Evolutionary conservation across 805 yeast species (phyloP), one percentile per base, ranked within the genome.

Genomic region (Cyberlindnera americana): DNA sequence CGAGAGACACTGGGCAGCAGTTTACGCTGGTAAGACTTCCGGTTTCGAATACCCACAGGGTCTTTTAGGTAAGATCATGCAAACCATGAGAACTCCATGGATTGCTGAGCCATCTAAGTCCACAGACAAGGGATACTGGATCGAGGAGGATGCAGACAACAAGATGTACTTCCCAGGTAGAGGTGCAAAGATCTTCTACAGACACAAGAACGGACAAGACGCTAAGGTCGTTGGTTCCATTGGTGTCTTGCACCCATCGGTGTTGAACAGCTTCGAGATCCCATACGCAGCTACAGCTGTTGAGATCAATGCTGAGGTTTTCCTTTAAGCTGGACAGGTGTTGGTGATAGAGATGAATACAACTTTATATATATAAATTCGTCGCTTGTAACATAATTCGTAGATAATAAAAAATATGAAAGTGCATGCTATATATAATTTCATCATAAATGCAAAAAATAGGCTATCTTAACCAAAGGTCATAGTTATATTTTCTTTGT

Each of bases 41-140:
- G 96, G 97, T 43, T 93, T 93, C 59, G 99, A 93, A 68, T 73
- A 72, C 49, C 87, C 88, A 37, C 99, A 93, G 69, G 99, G 99
- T 53, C 72, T 93, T 52, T 73, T 93, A 46, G 97, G 95, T 53
- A 86, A 95, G 57, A 70, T 95, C 48, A 90, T 93, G 97, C 91
- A 89, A 69, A 91, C 96, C 57, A 75, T 93, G 70, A 84, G 97
- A 73, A 80, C 95, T 26, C 77, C 78, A 32, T 86, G 95, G 93
- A 65, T 84, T 44, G 81, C 75, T 46, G 64, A 58, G 31, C 70
- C 69, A 37, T 56, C 65, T 13, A 61, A 59, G 27, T 59, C 73
- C 27, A 64, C 69, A 28, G 74, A 69, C 46, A 85, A 93, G 69
- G 96, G 96, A 38, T 85, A 78, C 67, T 85, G 93, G 93, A 83